These are phyloP conservation scores for Raphanus sativus DNA, from an alignment of 345 rosid species.

Conservation along the genomic window DNA sequence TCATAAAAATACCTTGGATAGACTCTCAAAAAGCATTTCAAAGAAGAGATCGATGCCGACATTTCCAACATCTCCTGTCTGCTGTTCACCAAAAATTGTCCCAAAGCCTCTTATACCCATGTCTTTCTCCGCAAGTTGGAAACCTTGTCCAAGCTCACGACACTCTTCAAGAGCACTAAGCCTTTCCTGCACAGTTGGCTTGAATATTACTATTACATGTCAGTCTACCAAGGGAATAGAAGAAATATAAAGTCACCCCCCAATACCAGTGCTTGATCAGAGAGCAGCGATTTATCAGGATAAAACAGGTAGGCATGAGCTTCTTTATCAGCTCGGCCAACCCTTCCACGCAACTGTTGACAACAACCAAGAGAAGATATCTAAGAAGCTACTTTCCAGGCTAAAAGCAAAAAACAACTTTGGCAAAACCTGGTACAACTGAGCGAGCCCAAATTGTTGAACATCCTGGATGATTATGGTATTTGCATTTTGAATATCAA, in stretches of 20 bases:
- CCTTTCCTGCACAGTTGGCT: constrained; percentile 66
- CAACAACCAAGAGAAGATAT: constrained; percentile 33
- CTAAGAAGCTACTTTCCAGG: constrained; percentile 27
- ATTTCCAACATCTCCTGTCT: constrained; percentile 97
- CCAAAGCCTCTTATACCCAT: constrained; percentile 99
- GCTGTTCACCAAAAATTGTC: constrained; percentile 95
- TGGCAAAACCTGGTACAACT: constrained; percentile 76
- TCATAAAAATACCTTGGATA: constrained; percentile 64
- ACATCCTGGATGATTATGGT: constrained; percentile 95
- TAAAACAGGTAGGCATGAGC: constrained; percentile 94
- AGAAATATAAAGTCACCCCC: neutral
- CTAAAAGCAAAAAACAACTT: constrained; percentile 18
- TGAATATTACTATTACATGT: constrained; percentile 39
- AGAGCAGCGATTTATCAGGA: constrained; percentile 74
- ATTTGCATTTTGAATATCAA: constrained; percentile 94
- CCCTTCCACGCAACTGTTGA: constrained; percentile 94
- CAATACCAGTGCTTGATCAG: constrained; percentile 78
- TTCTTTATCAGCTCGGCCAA: constrained; percentile 95
- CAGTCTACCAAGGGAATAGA: constrained; percentile 11
- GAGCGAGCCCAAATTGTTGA: constrained; percentile 93
- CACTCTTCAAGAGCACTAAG: constrained; percentile 88
- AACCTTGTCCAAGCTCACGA: constrained; percentile 95
- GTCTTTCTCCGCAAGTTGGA: constrained; percentile 95
- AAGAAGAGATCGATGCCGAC: constrained; percentile 94
- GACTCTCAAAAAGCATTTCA: constrained; percentile 96